Conservation (phyloP, 805 yeast species). For the Metschnikowia continentalis region DNA sequence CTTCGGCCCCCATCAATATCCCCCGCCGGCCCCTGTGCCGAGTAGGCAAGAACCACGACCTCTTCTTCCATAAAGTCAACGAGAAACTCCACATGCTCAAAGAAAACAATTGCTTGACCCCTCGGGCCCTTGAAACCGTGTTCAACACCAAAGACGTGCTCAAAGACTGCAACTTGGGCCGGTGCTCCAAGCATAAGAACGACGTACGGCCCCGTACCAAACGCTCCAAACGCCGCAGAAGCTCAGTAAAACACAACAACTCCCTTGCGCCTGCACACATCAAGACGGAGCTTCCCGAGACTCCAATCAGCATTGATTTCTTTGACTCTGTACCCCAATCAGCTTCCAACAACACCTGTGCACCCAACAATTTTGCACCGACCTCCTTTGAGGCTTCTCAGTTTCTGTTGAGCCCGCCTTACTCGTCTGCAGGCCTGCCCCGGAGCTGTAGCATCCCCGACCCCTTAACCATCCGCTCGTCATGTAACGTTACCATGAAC, state of each 20-base stretch:
- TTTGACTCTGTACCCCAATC: not conserved
- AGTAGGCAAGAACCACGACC: not conserved
- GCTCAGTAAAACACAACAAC: not conserved
- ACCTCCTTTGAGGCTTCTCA: not conserved
- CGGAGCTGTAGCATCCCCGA: not conserved
- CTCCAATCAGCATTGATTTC: slow-evolving; percentile 17
- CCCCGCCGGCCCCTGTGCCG: not conserved
- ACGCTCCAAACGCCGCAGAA: not conserved
- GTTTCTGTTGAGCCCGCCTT: slow-evolving; percentile 1
- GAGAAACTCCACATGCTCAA: slow-evolving; percentile 16
- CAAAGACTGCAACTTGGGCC: slow-evolving; percentile 14
- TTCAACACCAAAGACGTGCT: slow-evolving; percentile 29
- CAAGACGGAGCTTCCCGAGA: not conserved
- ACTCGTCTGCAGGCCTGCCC: not conserved
- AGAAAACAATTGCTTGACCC: slow-evolving; percentile 18
- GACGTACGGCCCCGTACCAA: not conserved
- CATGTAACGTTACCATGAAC: not conserved
- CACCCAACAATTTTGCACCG: no score
- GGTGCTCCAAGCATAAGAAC: not conserved
- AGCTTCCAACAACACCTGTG: no score
- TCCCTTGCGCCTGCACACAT: not conserved
- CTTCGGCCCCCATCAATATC: not conserved
- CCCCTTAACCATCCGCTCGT: not conserved
- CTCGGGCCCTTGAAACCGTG: slow-evolving; percentile 24
- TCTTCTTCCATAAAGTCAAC: slow-evolving; percentile 13